These are phyloP conservation scores for Hyphopichia pseudoburtonii DNA, from an alignment of 1,139 yeast genomes.

Conservation along the genomic window DNA sequence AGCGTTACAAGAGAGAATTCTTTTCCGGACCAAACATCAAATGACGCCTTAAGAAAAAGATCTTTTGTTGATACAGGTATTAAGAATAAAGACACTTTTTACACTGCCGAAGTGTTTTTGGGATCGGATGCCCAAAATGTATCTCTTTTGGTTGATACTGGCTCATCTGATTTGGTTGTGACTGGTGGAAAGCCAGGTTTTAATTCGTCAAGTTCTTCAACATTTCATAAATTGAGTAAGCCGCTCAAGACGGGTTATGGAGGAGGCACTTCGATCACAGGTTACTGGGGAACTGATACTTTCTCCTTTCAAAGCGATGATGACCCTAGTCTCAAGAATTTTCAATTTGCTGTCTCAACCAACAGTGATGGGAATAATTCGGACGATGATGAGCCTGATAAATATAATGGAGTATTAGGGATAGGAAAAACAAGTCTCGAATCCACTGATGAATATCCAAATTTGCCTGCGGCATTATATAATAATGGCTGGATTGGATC, in stretches of 20 bases:
- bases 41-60: too few species aligned
- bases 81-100: slow-evolving; percentile 4
- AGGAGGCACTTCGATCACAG: slow-evolving; percentile 4
- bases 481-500: slow-evolving; percentile 18
- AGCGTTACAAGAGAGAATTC: too few species aligned
- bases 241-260: background rate
- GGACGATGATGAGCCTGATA: background rate
- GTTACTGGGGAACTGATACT: slow-evolving; percentile 1
- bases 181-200: background rate
- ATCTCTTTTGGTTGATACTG: slow-evolving; percentile 26
- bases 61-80: too few species aligned
- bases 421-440: slow-evolving; percentile 11
- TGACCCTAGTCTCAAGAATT: background rate
- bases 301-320: background rate
- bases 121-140: slow-evolving; percentile 20
- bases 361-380: background rate
- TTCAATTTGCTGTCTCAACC: slow-evolving; percentile 5
- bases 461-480: slow-evolving; percentile 21
- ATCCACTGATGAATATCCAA: slow-evolving; percentile 11
- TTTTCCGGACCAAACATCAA: too few species aligned
- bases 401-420: slow-evolving; percentile 13
- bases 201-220: background rate
- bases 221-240: background rate
- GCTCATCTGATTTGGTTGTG: slow-evolving; percentile 30
- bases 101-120: slow-evolving; percentile 1